These are phyloP conservation scores for Starmerella potacharoeniae DNA, from an alignment of 805 yeast genomes.

Conservation along the genomic window DNA sequence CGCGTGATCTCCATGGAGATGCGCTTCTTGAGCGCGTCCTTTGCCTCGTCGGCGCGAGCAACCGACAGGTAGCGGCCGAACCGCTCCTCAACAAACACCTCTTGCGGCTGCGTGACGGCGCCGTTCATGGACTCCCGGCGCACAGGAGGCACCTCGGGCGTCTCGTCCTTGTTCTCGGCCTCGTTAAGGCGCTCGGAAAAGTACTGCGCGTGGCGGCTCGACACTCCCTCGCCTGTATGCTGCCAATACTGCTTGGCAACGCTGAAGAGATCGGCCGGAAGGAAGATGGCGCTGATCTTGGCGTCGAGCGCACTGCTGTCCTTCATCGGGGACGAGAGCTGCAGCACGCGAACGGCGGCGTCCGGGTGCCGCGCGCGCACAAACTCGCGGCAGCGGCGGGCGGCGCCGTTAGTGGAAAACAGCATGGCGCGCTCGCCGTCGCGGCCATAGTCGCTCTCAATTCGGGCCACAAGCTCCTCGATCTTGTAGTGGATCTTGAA, in stretches of 20 bases:
- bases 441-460: constrained; percentile 61
- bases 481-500: constrained; percentile 32
- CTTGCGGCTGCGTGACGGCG: constrained; percentile 15
- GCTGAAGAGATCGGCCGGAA: constrained; percentile 45
- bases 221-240: constrained; percentile 93
- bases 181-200: constrained; percentile 36
- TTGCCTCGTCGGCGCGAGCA: constrained; percentile 64
- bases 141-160: constrained; percentile 25
- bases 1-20: constrained; percentile 31
- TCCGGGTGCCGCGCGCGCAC: constrained; percentile 33
- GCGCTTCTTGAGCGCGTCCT: constrained; percentile 57
- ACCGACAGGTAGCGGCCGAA: constrained; percentile 83
- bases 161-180: constrained; percentile 6
- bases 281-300: constrained; percentile 67
- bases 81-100: constrained; percentile 68
- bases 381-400: constrained; percentile 76
- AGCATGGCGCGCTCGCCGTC: constrained; percentile 64
- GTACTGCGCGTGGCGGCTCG: constrained; percentile 82
- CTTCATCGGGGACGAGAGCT: constrained; percentile 24
- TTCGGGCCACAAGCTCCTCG: constrained; percentile 24
- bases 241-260: constrained; percentile 90
- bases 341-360: constrained; percentile 34
- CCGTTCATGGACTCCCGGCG: constrained; percentile 22
- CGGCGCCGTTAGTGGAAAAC: constrained; percentile 67
- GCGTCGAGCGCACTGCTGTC: constrained; percentile 40